phyloP scores from a whole-genome alignment of 164 flowering plant genomes.

The Vitis rupestris region DNA sequence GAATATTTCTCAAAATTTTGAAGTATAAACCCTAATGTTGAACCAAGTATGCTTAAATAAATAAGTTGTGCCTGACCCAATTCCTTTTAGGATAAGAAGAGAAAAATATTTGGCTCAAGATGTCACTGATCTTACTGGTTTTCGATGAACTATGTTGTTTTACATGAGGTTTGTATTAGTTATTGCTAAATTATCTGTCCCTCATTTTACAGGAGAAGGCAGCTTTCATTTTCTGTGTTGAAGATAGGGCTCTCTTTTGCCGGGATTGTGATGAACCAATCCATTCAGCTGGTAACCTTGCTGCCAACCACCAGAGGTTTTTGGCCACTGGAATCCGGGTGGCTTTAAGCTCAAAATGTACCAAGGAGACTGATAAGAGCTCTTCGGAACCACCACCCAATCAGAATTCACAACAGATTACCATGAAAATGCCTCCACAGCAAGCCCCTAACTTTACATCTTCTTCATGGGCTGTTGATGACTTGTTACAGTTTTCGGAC shows the following conservation, averaged over 20 bases:
- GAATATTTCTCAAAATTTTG: too few relatives aligned
- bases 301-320: conserved; percentile 83
- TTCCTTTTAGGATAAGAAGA: too few relatives aligned
- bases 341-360: conserved; percentile 54
- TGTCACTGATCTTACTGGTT: not conserved
- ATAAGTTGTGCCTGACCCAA: too few relatives aligned
- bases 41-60: too few relatives aligned
- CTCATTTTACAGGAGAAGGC: conserved; percentile 64
- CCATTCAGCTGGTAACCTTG: conserved; percentile 62
- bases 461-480: conserved; percentile 81
- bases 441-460: conserved; percentile 40
- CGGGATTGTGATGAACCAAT: conserved; percentile 86
- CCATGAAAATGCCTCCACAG: conserved; percentile 28
- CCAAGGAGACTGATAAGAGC: conserved; percentile 32
- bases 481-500: conserved; percentile 67
- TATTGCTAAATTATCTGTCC: not conserved
- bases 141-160: not conserved
- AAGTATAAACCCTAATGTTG: too few relatives aligned
- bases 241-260: conserved; percentile 96
- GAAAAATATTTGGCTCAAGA: too few relatives aligned
- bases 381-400: conserved; percentile 63
- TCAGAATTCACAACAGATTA: conserved; percentile 29
- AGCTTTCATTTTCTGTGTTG: conserved; percentile 95
- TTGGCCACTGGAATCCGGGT: conserved; percentile 89
- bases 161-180: not conserved